Evolutionary conservation across 2,329 filamentous ascomycete species (phyloP).

Genomic region (Aspergillus sp.): DNA sequence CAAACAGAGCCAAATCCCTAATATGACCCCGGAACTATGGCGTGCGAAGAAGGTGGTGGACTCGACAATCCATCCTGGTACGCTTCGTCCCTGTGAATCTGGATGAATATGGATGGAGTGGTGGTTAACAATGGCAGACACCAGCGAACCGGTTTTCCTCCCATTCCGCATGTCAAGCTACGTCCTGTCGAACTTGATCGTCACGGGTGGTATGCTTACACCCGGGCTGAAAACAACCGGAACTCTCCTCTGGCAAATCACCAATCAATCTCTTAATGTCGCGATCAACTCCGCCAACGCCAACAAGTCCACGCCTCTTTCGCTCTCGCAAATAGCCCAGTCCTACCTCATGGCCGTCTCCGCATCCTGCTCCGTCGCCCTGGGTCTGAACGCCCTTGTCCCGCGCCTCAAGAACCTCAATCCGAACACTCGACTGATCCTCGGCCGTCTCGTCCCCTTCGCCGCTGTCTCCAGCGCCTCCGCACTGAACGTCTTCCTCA

Average conservation of each 20-base stretch:
- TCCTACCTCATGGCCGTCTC: conserved; percentile 89
- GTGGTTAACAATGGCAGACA: conserved; percentile 53
- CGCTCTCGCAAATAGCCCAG: conserved; percentile 70
- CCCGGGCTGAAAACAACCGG: conserved; percentile 76
- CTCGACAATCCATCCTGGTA: conserved; percentile 91
- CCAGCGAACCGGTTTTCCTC: conserved; percentile 81
- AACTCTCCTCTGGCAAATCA: conserved; percentile 87
- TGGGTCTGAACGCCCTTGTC: conserved; percentile 85
- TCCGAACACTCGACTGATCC: conserved; percentile 66
- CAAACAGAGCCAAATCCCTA: conserved; percentile 69
- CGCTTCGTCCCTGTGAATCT: conserved; percentile 13
- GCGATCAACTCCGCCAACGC: conserved; percentile 96
- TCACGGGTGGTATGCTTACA: conserved; percentile 95
- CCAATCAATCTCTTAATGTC: conserved; percentile 96
- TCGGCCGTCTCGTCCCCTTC: conserved; percentile 87
- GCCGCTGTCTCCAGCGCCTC: conserved; percentile 89
- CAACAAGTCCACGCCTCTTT: conserved; percentile 91
- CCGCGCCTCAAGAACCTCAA: conserved; percentile 72
- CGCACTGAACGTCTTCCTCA: conserved; percentile 90
- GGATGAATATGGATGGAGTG: background rate
- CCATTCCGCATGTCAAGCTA: conserved; percentile 98
- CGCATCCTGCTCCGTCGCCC: conserved; percentile 86
- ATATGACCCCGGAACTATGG: conserved; percentile 91
- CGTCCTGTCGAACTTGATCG: conserved; percentile 85
- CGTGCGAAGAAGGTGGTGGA: conserved; percentile 94